These are phyloP conservation scores for Ligustrum vulgare DNA, from an alignment of 257 asterid genomes.

Conservation along the genomic window DNA sequence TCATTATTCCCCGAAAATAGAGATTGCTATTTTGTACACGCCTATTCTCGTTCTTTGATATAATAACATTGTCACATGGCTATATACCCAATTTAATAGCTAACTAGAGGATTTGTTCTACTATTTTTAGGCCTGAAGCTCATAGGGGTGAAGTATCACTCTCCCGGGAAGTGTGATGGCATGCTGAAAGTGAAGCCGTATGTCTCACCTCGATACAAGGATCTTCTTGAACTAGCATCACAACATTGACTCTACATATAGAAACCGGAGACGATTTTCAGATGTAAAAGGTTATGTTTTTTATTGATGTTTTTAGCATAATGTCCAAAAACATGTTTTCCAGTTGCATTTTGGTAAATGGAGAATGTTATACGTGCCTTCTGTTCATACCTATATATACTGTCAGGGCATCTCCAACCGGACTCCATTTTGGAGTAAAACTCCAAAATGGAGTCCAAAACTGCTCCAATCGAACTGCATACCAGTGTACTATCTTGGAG, in stretches of 20 bases:
- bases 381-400: neutral
- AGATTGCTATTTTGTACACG: neutral
- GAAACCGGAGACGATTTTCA: neutral
- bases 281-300: neutral
- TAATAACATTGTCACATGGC: neutral
- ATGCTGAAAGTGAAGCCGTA: slow-evolving; percentile 66
- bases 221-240: slow-evolving; percentile 57
- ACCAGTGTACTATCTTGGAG: no score
- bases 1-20: neutral
- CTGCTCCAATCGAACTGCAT: no score
- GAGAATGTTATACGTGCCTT: neutral
- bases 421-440: no score
- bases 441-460: no score
- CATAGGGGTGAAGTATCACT: slow-evolving; percentile 68
- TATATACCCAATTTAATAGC: neutral
- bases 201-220: slow-evolving; percentile 33
- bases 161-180: slow-evolving; percentile 57
- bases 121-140: slow-evolving; percentile 69
- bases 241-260: slow-evolving; percentile 35
- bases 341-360: neutral
- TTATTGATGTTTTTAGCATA: neutral
- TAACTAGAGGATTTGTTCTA: neutral
- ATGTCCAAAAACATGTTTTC: neutral
- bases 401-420: no score
- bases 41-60: no score